Evolutionary conservation across 106 monocot species (phyloP).

Genomic region (Dioscorea zingiberensis): DNA sequence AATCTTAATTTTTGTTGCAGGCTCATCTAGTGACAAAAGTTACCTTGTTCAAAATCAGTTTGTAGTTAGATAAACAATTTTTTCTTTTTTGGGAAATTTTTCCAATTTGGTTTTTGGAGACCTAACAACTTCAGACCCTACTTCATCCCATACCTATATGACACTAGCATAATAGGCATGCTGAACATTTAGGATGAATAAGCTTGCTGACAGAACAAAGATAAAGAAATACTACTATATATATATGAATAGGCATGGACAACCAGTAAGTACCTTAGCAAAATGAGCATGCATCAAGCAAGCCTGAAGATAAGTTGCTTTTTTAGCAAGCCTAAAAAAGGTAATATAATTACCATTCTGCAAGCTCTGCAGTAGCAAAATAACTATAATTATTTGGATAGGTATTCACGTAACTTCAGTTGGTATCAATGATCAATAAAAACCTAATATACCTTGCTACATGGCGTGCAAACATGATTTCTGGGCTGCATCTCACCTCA

Average conservation of each 20-base stretch:
- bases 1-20: too few species aligned
- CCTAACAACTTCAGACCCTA: too few species aligned
- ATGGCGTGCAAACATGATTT: conserved; percentile 81
- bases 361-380: conserved; percentile 63
- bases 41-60: too few species aligned
- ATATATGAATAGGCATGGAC: too few species aligned
- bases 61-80: too few species aligned
- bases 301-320: conserved; percentile 89
- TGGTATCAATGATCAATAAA: neutral
- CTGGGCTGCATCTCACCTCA: conserved; percentile 62
- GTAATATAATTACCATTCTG: conserved; percentile 74
- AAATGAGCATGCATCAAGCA: conserved; percentile 99
- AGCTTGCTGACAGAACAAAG: neutral
- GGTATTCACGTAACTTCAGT: too few species aligned
- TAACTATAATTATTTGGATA: neutral
- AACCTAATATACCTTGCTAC: conserved; percentile 63
- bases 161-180: too few species aligned
- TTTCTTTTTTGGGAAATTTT: too few species aligned
- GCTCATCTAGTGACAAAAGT: too few species aligned
- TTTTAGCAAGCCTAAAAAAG: conserved; percentile 91
- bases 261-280: conserved; percentile 52
- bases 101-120: too few species aligned
- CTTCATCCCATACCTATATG: too few species aligned
- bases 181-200: too few species aligned
- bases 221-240: neutral